Evolutionary conservation across 2,329 filamentous ascomycete genomes (phyloP).

Genomic region (Colletotrichum siamense): DNA sequence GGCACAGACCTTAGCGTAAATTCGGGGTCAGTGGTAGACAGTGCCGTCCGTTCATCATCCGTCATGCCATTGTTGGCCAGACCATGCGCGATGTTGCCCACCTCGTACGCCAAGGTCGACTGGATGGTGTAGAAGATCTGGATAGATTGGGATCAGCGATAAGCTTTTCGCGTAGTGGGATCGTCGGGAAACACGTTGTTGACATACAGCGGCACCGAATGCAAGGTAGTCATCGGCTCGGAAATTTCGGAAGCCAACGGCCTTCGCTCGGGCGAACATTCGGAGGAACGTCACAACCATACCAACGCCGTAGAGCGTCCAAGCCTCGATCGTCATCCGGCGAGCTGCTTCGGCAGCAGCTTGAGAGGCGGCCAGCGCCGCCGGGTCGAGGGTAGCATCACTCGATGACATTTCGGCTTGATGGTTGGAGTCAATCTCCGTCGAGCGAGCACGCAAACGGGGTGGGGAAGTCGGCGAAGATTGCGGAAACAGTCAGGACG

Average conservation of each 20-base stretch:
- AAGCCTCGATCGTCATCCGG: slow-evolving; percentile 26
- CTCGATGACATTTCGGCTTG: neutral
- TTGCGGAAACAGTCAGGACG: neutral
- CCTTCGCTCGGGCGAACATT: slow-evolving; percentile 33
- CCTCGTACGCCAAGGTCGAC: slow-evolving; percentile 53
- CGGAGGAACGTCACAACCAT: slow-evolving; percentile 30
- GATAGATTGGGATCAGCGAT: neutral
- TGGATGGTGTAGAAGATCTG: slow-evolving; percentile 58
- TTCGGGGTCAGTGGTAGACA: slow-evolving; percentile 50
- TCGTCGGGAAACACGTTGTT: neutral
- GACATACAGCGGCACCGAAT: slow-evolving; percentile 23
- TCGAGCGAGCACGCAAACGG: neutral
- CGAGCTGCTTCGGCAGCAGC: slow-evolving; percentile 25
- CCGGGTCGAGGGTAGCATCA: neutral
- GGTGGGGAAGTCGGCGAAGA: neutral
- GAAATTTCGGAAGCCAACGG: slow-evolving; percentile 28
- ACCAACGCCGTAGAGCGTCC: slow-evolving; percentile 32
- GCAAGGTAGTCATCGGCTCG: slow-evolving; percentile 35
- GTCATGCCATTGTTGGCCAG: slow-evolving; percentile 65
- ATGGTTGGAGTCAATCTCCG: neutral
- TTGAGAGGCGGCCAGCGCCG: slow-evolving; percentile 25
- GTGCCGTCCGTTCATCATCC: slow-evolving; percentile 46
- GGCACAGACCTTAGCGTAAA: slow-evolving; percentile 40
- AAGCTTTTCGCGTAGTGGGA: neutral
- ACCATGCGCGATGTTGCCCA: slow-evolving; percentile 53